Conservation (phyloP, 345 rosid species). For the Euphorbia lathyris region DNA sequence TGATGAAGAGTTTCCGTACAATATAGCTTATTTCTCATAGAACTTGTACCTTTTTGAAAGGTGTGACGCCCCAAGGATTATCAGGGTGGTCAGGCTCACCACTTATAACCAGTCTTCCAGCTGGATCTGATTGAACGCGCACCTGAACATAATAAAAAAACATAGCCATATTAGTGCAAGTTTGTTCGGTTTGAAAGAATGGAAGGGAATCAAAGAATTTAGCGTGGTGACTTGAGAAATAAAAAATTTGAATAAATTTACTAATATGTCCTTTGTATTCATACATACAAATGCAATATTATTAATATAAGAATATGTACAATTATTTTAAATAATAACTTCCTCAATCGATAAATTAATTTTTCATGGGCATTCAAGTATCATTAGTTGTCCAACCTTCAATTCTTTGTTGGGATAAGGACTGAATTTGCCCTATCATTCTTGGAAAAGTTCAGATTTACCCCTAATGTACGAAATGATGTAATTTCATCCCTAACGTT, state of each 20-base stretch:
- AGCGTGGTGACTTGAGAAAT: no score
- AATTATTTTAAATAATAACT: no score
- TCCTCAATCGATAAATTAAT: no score
- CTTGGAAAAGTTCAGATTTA: no score
- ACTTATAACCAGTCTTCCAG: conserved; percentile 63
- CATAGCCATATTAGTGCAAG: not conserved
- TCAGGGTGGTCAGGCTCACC: conserved; percentile 64
- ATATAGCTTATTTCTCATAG: not conserved
- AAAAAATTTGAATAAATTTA: no score
- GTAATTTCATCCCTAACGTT: no score
- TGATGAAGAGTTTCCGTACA: not conserved
- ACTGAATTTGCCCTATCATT: no score
- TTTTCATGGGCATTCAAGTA: not conserved
- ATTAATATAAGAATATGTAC: no score
- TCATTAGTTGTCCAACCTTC: not conserved
- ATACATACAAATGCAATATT: no score
- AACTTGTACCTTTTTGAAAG: conserved; percentile 57
- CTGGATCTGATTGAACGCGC: conserved; percentile 74
- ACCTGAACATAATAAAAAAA: conserved; percentile 47
- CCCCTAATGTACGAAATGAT: no score
- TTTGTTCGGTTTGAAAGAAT: not conserved
- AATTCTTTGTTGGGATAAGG: no score
- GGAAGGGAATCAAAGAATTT: not conserved
- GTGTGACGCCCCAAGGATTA: conserved; percentile 75
- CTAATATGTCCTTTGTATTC: no score